phyloP scores from a whole-genome alignment of 768 basidiomycete species.

The Rhizopogon rudus region DNA sequence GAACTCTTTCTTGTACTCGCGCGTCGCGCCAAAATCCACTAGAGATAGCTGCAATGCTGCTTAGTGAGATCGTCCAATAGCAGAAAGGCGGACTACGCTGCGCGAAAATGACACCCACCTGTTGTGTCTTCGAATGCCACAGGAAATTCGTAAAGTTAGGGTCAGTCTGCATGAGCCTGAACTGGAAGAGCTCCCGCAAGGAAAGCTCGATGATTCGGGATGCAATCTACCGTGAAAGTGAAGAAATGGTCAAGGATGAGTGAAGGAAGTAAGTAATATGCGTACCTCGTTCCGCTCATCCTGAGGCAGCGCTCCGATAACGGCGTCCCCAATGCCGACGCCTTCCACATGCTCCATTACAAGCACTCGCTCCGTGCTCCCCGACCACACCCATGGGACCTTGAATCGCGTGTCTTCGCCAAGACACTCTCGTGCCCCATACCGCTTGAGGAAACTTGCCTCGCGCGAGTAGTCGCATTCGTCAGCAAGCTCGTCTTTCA shows the following conservation, averaged over 20 bases:
- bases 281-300: constrained; percentile 68
- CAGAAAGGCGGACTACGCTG: background rate
- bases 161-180: constrained; percentile 76
- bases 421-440: constrained; percentile 45
- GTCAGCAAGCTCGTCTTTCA: constrained; percentile 85
- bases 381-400: constrained; percentile 83
- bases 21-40: constrained; percentile 95
- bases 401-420: constrained; percentile 66
- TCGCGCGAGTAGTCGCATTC: constrained; percentile 91
- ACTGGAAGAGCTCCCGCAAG: constrained; percentile 84
- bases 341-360: constrained; percentile 88
- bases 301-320: constrained; percentile 51
- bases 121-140: constrained; percentile 64
- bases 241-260: background rate
- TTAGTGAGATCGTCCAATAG: constrained; percentile 26
- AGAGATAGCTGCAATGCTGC: constrained; percentile 47
- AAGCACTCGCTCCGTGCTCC: constrained; percentile 76
- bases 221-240: constrained; percentile 59
- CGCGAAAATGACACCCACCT: constrained; percentile 35
- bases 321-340: constrained; percentile 68
- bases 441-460: constrained; percentile 62
- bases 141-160: constrained; percentile 66
- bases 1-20: constrained; percentile 79
- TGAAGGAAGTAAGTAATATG: background rate
- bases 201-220: constrained; percentile 78